A percentile compares a stretch with the other conserved stretches of the same genome.
These are phyloP conservation scores for Jamesozyma gamospora DNA, from an alignment of 805 yeast genomes.

Conservation along the genomic window DNA sequence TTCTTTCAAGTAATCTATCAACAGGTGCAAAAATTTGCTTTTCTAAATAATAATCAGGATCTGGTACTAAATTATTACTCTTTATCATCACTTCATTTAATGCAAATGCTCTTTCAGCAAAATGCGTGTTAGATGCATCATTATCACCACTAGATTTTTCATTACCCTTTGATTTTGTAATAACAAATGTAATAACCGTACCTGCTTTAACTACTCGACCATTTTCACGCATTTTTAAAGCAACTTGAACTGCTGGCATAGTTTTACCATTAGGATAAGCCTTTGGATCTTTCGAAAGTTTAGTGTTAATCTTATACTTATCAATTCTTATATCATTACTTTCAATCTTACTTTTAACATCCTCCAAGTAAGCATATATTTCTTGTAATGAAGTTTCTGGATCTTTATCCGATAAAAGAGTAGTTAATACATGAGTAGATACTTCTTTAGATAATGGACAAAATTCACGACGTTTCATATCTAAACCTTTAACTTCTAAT, in stretches of 20 bases:
- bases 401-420: slow-evolving; percentile 61
- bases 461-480: slow-evolving; percentile 93
- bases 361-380: slow-evolving; percentile 62
- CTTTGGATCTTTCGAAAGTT: slow-evolving; percentile 77
- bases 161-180: slow-evolving; percentile 41
- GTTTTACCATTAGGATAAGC: slow-evolving; percentile 73
- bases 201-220: slow-evolving; percentile 87
- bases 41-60: slow-evolving; percentile 68
- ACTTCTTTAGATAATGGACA: slow-evolving; percentile 88
- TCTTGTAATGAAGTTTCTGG: slow-evolving; percentile 66
- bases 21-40: slow-evolving; percentile 88
- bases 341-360: slow-evolving; percentile 46
- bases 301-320: slow-evolving; percentile 74
- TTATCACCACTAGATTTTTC: slow-evolving; percentile 23
- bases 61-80: slow-evolving; percentile 48
- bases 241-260: slow-evolving; percentile 88
- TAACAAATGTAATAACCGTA: slow-evolving; percentile 78
- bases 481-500: slow-evolving; percentile 91
- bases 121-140: slow-evolving; percentile 5
- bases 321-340: slow-evolving; percentile 52
- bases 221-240: slow-evolving; percentile 63
- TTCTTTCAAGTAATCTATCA: slow-evolving; percentile 72
- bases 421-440: slow-evolving; percentile 63
- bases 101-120: slow-evolving; percentile 80
- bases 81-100: slow-evolving; percentile 59